Evolutionary conservation across 2,329 filamentous ascomycete species (phyloP), one percentile per base, ranked within the genome.

Genomic region (Colletotrichum incanum): DNA sequence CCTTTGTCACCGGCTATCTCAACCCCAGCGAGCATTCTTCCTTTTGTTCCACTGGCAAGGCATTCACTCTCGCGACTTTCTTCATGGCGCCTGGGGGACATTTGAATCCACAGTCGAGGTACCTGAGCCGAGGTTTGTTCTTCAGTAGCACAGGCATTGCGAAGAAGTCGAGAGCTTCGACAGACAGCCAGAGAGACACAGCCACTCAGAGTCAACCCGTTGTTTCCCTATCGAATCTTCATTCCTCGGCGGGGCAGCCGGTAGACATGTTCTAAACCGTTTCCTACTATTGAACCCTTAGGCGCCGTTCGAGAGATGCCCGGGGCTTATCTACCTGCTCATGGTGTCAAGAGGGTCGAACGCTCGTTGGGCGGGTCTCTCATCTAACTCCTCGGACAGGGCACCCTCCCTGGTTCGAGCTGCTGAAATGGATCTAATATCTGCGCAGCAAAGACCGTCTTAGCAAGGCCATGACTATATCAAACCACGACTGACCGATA

Each of bases 401-500:
- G 16, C 34, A 37, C 23, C 23, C 31, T 23, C 31, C 31, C 45
- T 39, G 34, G n/a, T 18, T 43, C 12, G 34, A 20, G 6, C 7
- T 43, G 45, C 34, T 52, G 31, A 50, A 52, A 41, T 41, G n/a
- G 16, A 55, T 55, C 23, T 54, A 45, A 49, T 45, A 37, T n/a
- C 52, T 28, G 31, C 23, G n/a, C 28, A 34, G 41, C 16, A 8
- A 37, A 28, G 31, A 43, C 23, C 26, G 5, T 45, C 47, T 60
- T 47, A 49, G n/a, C 47, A 55, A 54, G 23, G 20, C n/a, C 59
- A 55, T 45, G 45, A n/a, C 55, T 55, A 43, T 47, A 23, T 28
- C 50, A 62, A 28, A 45, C 7, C 28, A 49, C 41, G 56, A 23
- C 41, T 58, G 58, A 50, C 49, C 49, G 56, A 61, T 43, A 45